Evolutionary conservation across 768 basidiomycete genomes (phyloP), one percentile per base, ranked within the genome.

Genomic region (Asterophora lycoperdoides): DNA sequence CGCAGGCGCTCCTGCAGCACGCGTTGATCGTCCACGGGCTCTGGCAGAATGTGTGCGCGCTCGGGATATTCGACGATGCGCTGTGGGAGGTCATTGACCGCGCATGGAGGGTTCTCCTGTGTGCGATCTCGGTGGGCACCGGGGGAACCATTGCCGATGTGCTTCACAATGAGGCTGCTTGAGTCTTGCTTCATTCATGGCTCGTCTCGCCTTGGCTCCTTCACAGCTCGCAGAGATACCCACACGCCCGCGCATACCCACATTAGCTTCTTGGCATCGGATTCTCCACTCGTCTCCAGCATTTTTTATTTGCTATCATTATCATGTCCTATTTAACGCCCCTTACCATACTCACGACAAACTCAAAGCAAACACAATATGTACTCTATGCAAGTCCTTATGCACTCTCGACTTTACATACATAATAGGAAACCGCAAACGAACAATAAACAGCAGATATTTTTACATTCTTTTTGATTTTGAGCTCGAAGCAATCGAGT

Each of bases 21-120:
- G 74, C 71, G 11, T 69, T 89, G 7, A 63, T 84, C 39, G 75
- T 88, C 32, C 76, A 82, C 48, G 86, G 83, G 6, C 63, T 89
- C 28, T 91, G 86, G 85, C 72, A 77, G 49, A 89, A 90, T 59
- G 77, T 76, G 2, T 81, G 80, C 51, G 77, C 78, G 17, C 71
- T 91, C n/a, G 86, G 86, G 3, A 64, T 89, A 1, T 77, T 75
- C 44, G 83, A 89, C 55, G 74, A 78, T 29, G 69, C 69, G 17
- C 66, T 90, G 37, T 91, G 86, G 86, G 72, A 75, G 18, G 73
- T 74, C 15, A 74, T 91, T 51, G 83, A 87, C 51, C 62, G 77
- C 35, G 76, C 81, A 36, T 91, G 86, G 84, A 76, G 80, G 58
- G 70, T 84, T 33, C 64, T 87, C 11, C 66, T 86, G n/a, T 74